These are phyloP conservation scores for Neoarthrinium moseri DNA, from an alignment of 2,329 filamentous ascomycete species.

Conservation along the genomic window DNA sequence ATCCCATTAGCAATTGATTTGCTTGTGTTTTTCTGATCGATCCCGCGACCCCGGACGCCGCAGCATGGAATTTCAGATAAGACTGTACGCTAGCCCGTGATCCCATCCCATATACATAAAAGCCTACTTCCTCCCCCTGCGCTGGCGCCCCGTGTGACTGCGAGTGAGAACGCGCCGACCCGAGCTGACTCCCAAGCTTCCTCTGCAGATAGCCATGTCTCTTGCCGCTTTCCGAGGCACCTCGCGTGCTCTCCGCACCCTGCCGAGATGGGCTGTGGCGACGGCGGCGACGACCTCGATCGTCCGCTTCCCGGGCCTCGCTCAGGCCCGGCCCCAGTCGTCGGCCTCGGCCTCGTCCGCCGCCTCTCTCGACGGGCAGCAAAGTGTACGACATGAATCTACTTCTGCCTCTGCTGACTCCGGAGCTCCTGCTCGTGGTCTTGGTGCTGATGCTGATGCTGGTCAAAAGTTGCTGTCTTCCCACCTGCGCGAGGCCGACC, in stretches of 20 bases:
- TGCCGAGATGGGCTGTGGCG: constrained; percentile 30
- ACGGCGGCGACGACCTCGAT: constrained; percentile 13
- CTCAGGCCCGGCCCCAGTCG: constrained; percentile 19
- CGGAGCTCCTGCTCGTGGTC: constrained; percentile 9
- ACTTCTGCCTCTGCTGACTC: neutral
- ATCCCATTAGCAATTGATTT: constrained; percentile 8
- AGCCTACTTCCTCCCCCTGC: neutral
- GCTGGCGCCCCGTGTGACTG: neutral
- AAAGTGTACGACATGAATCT: constrained; percentile 45
- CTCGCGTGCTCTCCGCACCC: constrained; percentile 42
- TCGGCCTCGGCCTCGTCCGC: constrained; percentile 39
- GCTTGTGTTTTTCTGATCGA: constrained; percentile 1
- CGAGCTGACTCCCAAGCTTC: constrained; percentile 3
- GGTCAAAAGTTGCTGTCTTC: constrained; percentile 69
- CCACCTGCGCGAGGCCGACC: constrained; percentile 80
- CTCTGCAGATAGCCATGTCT: constrained; percentile 39
- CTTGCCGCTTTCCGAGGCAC: constrained; percentile 46
- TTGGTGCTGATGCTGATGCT: constrained; percentile 12
- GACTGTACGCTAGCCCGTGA: neutral
- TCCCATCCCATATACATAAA: neutral
- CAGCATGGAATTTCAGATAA: constrained; percentile 6
- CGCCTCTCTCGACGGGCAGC: constrained; percentile 53
- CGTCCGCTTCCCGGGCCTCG: neutral
- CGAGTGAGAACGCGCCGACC: neutral
- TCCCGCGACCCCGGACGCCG: neutral